phyloP scores from a whole-genome alignment of 768 basidiomycete species.

The Galerina marginata region DNA sequence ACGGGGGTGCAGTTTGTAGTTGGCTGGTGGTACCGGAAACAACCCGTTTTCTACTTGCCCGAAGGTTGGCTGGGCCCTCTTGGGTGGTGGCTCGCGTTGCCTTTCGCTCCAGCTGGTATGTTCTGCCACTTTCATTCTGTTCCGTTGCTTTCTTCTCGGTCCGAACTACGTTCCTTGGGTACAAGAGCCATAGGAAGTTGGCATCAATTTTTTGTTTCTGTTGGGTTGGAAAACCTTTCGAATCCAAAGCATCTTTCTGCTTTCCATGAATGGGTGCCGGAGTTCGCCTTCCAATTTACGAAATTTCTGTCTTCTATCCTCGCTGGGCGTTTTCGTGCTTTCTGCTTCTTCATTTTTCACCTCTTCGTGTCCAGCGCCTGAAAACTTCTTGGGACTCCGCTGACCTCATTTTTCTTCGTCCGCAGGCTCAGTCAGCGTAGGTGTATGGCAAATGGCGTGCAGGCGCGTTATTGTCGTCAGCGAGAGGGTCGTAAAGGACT shows the following conservation, averaged over 20 bases:
- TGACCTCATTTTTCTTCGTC: constrained; percentile 1
- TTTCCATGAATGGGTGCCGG: too few relatives aligned
- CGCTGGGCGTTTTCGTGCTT: background rate
- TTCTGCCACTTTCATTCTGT: background rate
- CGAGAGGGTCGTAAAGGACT: constrained; percentile 73
- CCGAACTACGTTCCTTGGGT: too few relatives aligned
- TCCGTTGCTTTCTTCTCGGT: too few relatives aligned
- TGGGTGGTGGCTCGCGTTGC: constrained; percentile 87
- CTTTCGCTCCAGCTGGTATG: constrained; percentile 88
- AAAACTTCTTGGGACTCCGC: background rate
- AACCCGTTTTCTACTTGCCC: constrained; percentile 95
- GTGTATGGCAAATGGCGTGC: constrained; percentile 96
- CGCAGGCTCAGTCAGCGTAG: constrained; percentile 89
- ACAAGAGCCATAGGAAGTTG: too few relatives aligned
- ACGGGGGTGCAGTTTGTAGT: constrained; percentile 84
- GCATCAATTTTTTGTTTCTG: too few relatives aligned
- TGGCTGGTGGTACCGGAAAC: constrained; percentile 89
- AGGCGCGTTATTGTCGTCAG: constrained; percentile 80
- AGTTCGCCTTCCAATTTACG: too few relatives aligned
- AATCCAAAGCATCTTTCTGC: too few relatives aligned
- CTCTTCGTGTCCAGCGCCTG: background rate
- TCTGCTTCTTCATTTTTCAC: background rate
- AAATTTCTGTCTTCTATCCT: too few relatives aligned
- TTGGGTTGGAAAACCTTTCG: too few relatives aligned
- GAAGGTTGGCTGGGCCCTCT: constrained; percentile 89